These are phyloP conservation scores for Phytophthora syringae DNA, from an alignment of 352 stramenopile species.

Conservation along the genomic window DNA sequence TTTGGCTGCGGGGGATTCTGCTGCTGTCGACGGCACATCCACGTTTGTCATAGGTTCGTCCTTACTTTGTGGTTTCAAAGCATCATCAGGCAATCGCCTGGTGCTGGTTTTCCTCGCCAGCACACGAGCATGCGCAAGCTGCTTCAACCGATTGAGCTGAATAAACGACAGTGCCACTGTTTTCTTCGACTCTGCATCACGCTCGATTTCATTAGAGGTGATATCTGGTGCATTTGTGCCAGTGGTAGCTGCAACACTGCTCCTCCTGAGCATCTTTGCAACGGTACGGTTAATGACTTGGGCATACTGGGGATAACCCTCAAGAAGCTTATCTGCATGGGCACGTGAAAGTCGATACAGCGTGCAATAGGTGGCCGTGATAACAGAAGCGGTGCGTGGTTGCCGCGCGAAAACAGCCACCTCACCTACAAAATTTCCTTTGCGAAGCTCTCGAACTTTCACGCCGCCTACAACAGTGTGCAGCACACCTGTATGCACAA, in stretches of 20 bases:
- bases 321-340: conserved; percentile 58
- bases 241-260: conserved; percentile 2
- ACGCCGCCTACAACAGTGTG: conserved; percentile 64
- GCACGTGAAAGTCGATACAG: conserved; percentile 61
- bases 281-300: conserved; percentile 51
- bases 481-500: conserved; percentile 68
- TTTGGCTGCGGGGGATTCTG: background rate
- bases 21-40: background rate
- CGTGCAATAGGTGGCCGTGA: conserved; percentile 72
- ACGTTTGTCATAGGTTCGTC: background rate
- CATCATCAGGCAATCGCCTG: background rate
- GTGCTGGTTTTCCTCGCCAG: conserved; percentile 5
- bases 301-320: conserved; percentile 58
- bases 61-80: background rate
- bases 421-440: conserved; percentile 73
- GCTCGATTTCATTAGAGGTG: background rate
- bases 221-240: background rate
- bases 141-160: conserved; percentile 33
- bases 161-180: conserved; percentile 18
- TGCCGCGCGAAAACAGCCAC: conserved; percentile 69
- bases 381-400: conserved; percentile 64
- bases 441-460: conserved; percentile 73
- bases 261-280: conserved; percentile 48
- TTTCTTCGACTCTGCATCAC: background rate
- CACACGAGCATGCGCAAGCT: conserved; percentile 15